Evolutionary conservation across 108 stramenopile genomes (phyloP).

Genomic region (Skeletonema marinoi): DNA sequence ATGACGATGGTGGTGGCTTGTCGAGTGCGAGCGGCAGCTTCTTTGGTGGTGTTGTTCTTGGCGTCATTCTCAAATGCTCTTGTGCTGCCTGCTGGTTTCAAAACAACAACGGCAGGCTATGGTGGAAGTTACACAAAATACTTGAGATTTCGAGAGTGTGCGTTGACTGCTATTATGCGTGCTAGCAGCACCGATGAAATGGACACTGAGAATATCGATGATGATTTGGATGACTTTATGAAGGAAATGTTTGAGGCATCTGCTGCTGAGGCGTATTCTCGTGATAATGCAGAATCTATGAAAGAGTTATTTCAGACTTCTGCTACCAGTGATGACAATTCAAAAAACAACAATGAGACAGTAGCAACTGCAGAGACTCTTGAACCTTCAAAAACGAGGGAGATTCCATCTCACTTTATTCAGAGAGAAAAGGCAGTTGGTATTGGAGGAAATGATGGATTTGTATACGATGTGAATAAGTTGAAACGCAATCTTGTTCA

Average conservation of each 20-base stretch:
- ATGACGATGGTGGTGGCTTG: background rate
- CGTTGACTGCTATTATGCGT: background rate
- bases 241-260: slow-evolving; percentile 17
- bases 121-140: background rate
- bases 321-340: background rate
- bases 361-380: background rate
- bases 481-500: slow-evolving; percentile 69
- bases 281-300: slow-evolving; percentile 2
- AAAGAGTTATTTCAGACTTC: slow-evolving; percentile 1
- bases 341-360: background rate
- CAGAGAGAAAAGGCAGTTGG: slow-evolving; percentile 47
- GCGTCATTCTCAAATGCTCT: background rate
- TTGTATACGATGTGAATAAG: slow-evolving; percentile 58
- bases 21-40: background rate
- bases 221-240: slow-evolving; percentile 20
- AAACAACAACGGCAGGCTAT: too few species aligned
- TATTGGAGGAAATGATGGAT: slow-evolving; percentile 60
- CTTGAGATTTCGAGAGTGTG: background rate
- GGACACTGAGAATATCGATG: slow-evolving; percentile 5
- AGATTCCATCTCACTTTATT: slow-evolving; percentile 31
- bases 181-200: slow-evolving; percentile 1
- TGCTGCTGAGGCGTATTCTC: background rate
- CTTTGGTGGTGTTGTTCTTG: background rate
- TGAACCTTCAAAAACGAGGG: background rate
- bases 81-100: background rate